phyloP scores from a whole-genome alignment of 805 yeast genomes.

The Candida arabinofermentans region DNA sequence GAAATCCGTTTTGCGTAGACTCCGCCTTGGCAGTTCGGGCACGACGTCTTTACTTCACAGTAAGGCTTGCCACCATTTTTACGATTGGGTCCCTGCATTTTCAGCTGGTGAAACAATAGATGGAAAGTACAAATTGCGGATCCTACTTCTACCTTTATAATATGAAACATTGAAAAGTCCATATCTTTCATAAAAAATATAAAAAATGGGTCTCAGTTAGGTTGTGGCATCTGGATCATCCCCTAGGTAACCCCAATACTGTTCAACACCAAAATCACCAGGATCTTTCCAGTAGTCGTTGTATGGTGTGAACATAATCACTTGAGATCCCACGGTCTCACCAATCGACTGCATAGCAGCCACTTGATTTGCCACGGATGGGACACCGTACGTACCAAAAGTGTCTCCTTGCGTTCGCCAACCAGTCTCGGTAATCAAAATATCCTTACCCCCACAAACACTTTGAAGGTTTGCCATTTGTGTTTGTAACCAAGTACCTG shows the following conservation, averaged over 20 bases:
- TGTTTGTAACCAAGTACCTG: slow-evolving; percentile 49
- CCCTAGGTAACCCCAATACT: slow-evolving; percentile 46
- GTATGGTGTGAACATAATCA: slow-evolving; percentile 55
- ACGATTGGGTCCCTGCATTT: no score
- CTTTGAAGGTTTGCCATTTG: slow-evolving; percentile 43
- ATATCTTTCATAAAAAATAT: no score
- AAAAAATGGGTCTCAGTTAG: no score
- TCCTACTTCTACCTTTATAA: no score
- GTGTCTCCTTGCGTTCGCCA: slow-evolving; percentile 63
- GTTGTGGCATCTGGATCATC: not conserved
- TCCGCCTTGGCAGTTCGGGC: no score
- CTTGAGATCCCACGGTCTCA: slow-evolving; percentile 41
- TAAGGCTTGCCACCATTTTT: no score
- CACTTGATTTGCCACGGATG: slow-evolving; percentile 48
- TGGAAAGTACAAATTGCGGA: no score
- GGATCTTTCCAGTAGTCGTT: slow-evolving; percentile 61
- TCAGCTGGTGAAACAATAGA: no score
- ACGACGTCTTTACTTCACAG: no score
- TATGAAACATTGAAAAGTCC: no score
- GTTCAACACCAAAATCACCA: slow-evolving; percentile 55
- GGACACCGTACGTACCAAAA: slow-evolving; percentile 48
- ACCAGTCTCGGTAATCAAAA: slow-evolving; percentile 60
- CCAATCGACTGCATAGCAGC: slow-evolving; percentile 48
- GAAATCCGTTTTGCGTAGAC: no score
- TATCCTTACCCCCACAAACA: slow-evolving; percentile 47